Conservation (phyloP, 805 yeast genomes). For the Metschnikowia anglica region DNA sequence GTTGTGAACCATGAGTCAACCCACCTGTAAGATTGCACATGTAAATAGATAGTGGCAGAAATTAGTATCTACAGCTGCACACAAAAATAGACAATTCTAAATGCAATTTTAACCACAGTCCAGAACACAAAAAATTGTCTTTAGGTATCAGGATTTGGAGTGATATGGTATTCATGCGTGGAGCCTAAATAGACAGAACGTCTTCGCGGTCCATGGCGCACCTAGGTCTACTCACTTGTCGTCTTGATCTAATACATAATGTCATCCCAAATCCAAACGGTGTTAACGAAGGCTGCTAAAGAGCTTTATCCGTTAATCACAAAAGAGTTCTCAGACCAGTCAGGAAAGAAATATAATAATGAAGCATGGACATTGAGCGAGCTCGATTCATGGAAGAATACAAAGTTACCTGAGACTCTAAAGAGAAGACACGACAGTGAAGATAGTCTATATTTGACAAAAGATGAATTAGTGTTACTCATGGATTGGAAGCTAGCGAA, state of each 20-base stretch:
- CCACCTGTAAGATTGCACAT: slow-evolving; percentile 2
- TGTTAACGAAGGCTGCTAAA: slow-evolving; percentile 9
- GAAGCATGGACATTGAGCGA: slow-evolving; percentile 30
- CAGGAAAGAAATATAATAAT: slow-evolving; percentile 26
- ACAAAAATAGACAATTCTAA: background rate
- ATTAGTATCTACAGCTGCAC: background rate
- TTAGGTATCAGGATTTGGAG: too few species aligned
- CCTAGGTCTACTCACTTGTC: background rate
- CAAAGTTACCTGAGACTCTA: slow-evolving; percentile 30
- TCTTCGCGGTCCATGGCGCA: background rate
- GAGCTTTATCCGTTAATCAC: slow-evolving; percentile 30
- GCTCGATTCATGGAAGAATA: slow-evolving; percentile 40
- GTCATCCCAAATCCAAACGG: background rate
- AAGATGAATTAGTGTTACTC: slow-evolving; percentile 39
- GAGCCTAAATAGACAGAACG: too few species aligned
- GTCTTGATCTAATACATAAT: background rate
- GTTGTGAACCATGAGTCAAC: slow-evolving; percentile 12
- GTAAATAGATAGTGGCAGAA: background rate
- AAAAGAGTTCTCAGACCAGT: slow-evolving; percentile 27
- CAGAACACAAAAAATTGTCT: too few species aligned
- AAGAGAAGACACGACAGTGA: slow-evolving; percentile 23
- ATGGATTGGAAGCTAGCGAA: slow-evolving; percentile 51
- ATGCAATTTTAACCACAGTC: too few species aligned
- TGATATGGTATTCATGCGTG: too few species aligned
- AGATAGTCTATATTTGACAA: slow-evolving; percentile 28